phyloP scores from a whole-genome alignment of 2,329 filamentous ascomycete genomes.

The Aspergillus neotritici region DNA sequence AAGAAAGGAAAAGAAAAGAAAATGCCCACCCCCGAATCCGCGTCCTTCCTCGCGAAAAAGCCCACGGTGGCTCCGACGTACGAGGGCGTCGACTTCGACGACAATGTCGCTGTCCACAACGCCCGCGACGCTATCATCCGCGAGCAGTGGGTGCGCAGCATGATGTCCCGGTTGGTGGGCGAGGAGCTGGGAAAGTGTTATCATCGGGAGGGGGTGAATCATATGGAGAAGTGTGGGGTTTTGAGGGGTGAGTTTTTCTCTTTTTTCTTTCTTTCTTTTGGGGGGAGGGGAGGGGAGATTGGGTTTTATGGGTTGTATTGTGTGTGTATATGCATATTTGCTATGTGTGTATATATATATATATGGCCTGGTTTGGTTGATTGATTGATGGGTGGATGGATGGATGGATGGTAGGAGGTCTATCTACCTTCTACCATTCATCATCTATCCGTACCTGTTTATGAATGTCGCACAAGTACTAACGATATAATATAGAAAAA shows the following conservation, averaged over 20 bases:
- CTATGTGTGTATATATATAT: too few relatives aligned
- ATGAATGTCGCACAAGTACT: not conserved
- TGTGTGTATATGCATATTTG: not conserved
- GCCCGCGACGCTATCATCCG: conserved; percentile 61
- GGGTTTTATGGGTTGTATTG: not conserved
- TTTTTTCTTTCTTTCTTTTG: conserved; percentile 7
- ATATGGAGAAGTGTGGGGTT: conserved; percentile 62
- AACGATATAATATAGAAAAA: conserved; percentile 48
- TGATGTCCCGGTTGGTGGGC: conserved; percentile 62
- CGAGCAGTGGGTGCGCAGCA: conserved; percentile 63
- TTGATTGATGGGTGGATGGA: not conserved
- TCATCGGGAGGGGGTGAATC: conserved; percentile 59
- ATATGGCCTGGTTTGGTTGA: too few relatives aligned
- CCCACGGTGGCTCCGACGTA: conserved; percentile 61
- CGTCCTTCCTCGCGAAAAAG: conserved; percentile 59
- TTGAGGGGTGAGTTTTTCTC: conserved; percentile 52
- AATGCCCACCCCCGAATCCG: conserved; percentile 63
- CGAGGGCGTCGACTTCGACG: conserved; percentile 62
- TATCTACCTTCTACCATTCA: too few relatives aligned
- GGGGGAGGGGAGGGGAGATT: not conserved
- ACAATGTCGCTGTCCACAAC: conserved; percentile 58
- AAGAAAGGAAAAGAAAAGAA: conserved; percentile 13
- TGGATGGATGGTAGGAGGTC: not conserved
- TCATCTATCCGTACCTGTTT: too few relatives aligned
- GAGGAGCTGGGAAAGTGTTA: conserved; percentile 66